Conservation (phyloP, 257 asterid genomes). For the Solanum megistacrolobum region DNA sequence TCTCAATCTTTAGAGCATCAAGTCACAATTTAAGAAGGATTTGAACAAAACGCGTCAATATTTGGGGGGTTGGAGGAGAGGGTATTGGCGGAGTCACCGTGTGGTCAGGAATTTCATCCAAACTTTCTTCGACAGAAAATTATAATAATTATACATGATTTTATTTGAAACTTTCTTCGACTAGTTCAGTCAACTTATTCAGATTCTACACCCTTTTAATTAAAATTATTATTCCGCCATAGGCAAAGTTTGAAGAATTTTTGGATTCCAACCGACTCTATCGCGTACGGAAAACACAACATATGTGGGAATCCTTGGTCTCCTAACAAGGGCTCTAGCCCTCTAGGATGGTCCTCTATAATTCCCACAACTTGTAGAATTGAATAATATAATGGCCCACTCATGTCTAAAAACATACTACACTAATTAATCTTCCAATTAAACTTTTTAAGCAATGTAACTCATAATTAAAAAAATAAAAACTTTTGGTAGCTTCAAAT, state of each 20-base stretch:
- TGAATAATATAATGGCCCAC: not conserved
- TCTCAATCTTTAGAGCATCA: not conserved
- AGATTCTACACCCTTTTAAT: too few relatives aligned
- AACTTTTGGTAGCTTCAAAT: not conserved
- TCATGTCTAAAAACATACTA: not conserved
- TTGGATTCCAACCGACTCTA: not conserved
- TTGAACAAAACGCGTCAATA: not conserved
- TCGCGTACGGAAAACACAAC: not conserved
- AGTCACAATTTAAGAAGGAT: not conserved
- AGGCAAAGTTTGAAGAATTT: not conserved
- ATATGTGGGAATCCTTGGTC: not conserved
- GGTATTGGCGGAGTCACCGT: fast-evolving
- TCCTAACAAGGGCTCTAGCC: not conserved
- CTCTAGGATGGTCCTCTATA: not conserved
- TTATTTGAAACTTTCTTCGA: too few relatives aligned
- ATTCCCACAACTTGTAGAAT: not conserved
- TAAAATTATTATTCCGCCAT: too few relatives aligned
- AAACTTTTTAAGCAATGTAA: too few relatives aligned
- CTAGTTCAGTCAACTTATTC: not conserved
- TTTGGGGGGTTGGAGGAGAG: not conserved
- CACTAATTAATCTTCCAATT: not conserved
- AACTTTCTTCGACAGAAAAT: too few relatives aligned
- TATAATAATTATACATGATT: too few relatives aligned
- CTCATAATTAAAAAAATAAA: too few relatives aligned
- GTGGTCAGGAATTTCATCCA: not conserved